Conservation (phyloP, 148 eudicot genomes). For the Chenopodium suecicum region DNA sequence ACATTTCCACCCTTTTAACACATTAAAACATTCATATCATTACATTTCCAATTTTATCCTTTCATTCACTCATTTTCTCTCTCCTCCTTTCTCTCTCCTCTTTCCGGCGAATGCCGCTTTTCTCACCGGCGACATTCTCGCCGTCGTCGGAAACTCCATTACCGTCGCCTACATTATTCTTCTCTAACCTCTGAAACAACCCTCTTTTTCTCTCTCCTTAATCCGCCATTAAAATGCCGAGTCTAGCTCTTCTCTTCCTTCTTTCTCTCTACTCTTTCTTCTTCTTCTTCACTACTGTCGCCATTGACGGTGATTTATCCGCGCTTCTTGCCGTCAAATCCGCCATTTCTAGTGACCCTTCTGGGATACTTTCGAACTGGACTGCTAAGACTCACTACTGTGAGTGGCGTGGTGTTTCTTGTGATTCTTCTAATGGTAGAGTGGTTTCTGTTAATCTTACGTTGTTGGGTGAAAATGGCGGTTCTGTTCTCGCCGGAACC, state of each 20-base stretch:
- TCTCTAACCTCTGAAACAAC: neutral
- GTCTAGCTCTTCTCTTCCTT: neutral
- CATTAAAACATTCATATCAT: too few relatives aligned
- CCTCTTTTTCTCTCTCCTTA: neutral
- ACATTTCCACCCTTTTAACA: neutral
- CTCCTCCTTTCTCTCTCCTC: neutral
- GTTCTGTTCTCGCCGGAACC: constrained; percentile 30
- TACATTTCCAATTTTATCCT: too few relatives aligned
- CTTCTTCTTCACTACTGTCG: neutral
- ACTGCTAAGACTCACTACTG: constrained; percentile 46
- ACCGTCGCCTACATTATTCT: neutral
- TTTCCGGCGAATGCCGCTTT: constrained; percentile 23
- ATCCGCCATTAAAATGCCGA: constrained; percentile 21
- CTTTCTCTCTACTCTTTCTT: constrained; percentile 13
- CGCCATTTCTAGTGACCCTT: constrained; percentile 29
- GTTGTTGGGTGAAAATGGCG: constrained; percentile 2
- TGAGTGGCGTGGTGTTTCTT: constrained; percentile 67
- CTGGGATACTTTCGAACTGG: constrained; percentile 35
- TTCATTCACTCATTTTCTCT: neutral
- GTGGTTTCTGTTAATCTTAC: constrained; percentile 39
- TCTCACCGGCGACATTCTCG: constrained; percentile 21
- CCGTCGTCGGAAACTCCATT: neutral
- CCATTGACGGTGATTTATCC: neutral
- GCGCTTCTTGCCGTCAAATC: constrained; percentile 39
- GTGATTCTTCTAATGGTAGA: constrained; percentile 30